A percentile compares a stretch with the other conserved stretches of the same genome.
Evolutionary conservation across 2,329 filamentous ascomycete species (phyloP).

Genomic region (Sporothrix humicola): DNA sequence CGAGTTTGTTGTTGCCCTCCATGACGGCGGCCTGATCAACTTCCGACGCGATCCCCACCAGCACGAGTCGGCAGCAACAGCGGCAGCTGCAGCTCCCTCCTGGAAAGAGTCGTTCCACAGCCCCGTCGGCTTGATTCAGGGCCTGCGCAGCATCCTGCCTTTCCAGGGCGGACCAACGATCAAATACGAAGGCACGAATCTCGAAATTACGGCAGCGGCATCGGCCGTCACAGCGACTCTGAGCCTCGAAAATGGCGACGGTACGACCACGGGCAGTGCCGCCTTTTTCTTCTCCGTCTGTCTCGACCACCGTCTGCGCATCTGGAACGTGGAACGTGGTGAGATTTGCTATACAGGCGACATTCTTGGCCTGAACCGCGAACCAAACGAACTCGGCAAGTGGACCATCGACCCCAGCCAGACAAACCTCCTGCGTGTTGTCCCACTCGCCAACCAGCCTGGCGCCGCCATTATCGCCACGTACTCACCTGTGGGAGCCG

Average conservation of each 20-base stretch:
- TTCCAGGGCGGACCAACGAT: conserved; percentile 70
- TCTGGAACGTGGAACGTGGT: conserved; percentile 87
- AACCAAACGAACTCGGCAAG: conserved; percentile 71
- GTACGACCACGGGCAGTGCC: conserved; percentile 41
- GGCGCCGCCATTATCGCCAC: conserved; percentile 70
- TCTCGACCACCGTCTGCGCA: conserved; percentile 84
- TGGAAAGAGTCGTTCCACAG: conserved; percentile 79
- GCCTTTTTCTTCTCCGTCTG: conserved; percentile 76
- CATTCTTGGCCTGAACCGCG: conserved; percentile 70
- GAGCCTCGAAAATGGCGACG: conserved; percentile 51
- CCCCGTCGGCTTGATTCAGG: conserved; percentile 73
- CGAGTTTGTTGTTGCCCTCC: conserved; percentile 79
- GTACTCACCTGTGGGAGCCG: conserved; percentile 84
- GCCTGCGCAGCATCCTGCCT: conserved; percentile 68
- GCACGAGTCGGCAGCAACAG: background rate
- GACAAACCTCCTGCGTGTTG: conserved; percentile 74
- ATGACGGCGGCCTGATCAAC: conserved; percentile 76
- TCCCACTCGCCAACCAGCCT: conserved; percentile 56
- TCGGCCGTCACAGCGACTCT: conserved; percentile 63
- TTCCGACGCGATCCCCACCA: conserved; percentile 65
- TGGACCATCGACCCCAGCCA: conserved; percentile 82
- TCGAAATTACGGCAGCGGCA: conserved; percentile 71
- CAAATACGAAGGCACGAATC: conserved; percentile 65
- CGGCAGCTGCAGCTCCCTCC: background rate
- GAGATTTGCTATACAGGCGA: conserved; percentile 78